These are phyloP conservation scores for Mycosphaerelloides madeirae DNA, from an alignment of 2,329 filamentous ascomycete species.

Conservation along the genomic window DNA sequence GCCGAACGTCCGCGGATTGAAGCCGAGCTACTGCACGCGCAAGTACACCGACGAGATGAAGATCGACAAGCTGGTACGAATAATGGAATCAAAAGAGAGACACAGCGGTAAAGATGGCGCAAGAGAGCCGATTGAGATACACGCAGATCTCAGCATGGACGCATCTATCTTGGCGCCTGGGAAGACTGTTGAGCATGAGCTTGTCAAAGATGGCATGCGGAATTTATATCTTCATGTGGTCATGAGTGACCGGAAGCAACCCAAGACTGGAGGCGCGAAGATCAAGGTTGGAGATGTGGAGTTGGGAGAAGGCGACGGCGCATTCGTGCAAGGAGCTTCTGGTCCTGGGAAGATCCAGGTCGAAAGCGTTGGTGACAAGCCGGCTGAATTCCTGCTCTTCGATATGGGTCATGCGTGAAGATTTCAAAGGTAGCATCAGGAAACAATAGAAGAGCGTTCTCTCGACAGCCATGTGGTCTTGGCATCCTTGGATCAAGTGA, in stretches of 20 bases:
- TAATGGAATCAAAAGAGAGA: constrained; percentile 67
- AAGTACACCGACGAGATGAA: constrained; percentile 70
- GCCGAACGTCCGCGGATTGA: constrained; percentile 68
- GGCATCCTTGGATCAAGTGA: too few relatives aligned
- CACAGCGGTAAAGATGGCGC: constrained; percentile 62
- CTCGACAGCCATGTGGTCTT: too few relatives aligned
- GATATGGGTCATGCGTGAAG: constrained; percentile 40
- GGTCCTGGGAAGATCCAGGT: constrained; percentile 43
- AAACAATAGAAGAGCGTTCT: not conserved
- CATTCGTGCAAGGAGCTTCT: constrained; percentile 59
- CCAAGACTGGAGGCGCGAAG: constrained; percentile 67
- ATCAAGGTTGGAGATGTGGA: constrained; percentile 64
- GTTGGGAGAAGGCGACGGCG: constrained; percentile 73
- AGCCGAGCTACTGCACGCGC: constrained; percentile 70
- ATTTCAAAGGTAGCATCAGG: not conserved
- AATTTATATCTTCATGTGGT: constrained; percentile 79
- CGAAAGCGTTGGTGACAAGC: constrained; percentile 43
- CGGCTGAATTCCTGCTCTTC: constrained; percentile 48
- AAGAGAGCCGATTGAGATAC: constrained; percentile 71
- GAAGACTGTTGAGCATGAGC: constrained; percentile 63
- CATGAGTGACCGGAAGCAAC: constrained; percentile 54
- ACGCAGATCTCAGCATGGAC: constrained; percentile 79
- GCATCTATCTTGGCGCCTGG: constrained; percentile 67
- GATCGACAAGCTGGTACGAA: constrained; percentile 63
- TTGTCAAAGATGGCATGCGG: constrained; percentile 60